Evolutionary conservation across 257 asterid species (phyloP), one percentile per base, ranked within the genome.

Genomic region (Capsicum baccatum): DNA sequence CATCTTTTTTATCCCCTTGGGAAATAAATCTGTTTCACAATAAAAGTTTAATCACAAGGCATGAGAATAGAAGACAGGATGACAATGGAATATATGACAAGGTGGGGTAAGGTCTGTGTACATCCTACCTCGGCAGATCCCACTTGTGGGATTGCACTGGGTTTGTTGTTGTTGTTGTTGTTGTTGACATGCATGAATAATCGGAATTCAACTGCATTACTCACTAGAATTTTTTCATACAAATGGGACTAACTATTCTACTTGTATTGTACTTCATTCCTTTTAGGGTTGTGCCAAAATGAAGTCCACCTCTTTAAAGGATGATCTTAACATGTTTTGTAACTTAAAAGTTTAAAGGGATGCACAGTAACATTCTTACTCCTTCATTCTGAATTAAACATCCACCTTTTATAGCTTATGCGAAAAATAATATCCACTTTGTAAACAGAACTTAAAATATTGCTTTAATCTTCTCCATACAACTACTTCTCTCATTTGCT

Each of bases 1-100:
- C 85, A 86, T 87, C 93, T 89, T 89, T 89, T 92, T 95, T 78
- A 83, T 87, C 83, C 87, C 87, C 80, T 88, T 91, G 50, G 90
- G 66, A 85, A 83, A 55, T 62, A 86, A 84, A 89, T 91, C 98
- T 91, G 89, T 56, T 67, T 48, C 85, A 70, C 39, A 81, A 87
- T 44, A 76, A 81, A 83, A 79, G 56, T 48, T 83, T 83, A 86
- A 80, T 66, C 39, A 48, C 71, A 79, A 56, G 69, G 54, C 58
- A 83, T 55, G 59, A 79, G 69, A 66, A 55, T 52, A 50, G 84
- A 35, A 16, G 59, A 64, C 58, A 47, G 3, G 42, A 44, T 62
- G 26, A n/a, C 59, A 50, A 19, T 6, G 26, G 42, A 44, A 62
- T 44, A 48, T 62, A 63, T 63, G 84, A 81, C 50, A 67, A 35